A percentile compares a stretch with the other conserved stretches of the same genome.
Evolutionary conservation across 192 early-diverging fungal species (phyloP).

Genomic region (Gamsiella multidivaricata): DNA sequence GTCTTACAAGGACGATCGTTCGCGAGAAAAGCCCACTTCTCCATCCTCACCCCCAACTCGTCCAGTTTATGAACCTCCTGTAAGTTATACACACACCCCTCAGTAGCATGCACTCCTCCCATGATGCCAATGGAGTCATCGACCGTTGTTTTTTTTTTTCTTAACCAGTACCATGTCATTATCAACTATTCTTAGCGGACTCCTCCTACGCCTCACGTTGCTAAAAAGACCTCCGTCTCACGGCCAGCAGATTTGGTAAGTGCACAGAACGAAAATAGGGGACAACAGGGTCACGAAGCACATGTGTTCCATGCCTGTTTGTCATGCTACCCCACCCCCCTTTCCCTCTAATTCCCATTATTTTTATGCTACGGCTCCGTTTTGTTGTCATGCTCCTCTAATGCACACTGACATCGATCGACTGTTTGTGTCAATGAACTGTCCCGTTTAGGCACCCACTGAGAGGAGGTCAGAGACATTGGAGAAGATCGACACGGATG

Average conservation of each 20-base stretch:
- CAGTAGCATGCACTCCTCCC: no score
- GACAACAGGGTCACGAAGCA: conserved; percentile 13
- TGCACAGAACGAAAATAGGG: conserved; percentile 4
- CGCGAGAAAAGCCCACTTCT: conserved; percentile 25
- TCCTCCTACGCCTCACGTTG: conserved; percentile 9
- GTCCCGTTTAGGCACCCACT: conserved; percentile 4
- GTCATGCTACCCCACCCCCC: background rate
- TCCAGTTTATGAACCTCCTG: conserved; percentile 35
- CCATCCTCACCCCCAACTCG: conserved; percentile 13
- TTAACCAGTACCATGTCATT: background rate
- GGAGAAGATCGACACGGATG: conserved; percentile 40
- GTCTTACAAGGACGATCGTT: conserved; percentile 19
- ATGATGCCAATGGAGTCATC: background rate
- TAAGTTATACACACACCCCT: no score
- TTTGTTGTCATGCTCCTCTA: background rate
- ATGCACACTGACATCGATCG: background rate
- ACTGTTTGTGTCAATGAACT: background rate
- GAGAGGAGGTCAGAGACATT: conserved; percentile 32
- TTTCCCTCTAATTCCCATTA: no score
- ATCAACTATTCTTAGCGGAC: conserved; percentile 16
- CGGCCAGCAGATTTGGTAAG: conserved; percentile 37
- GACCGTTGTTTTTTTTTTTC: conserved; percentile 9
- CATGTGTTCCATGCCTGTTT: background rate
- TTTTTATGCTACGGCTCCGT: no score
- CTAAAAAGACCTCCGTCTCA: conserved; percentile 25